Evolutionary conservation across 2,329 filamentous ascomycete genomes (phyloP).

Genomic region (Mycocentrospora acerina): DNA sequence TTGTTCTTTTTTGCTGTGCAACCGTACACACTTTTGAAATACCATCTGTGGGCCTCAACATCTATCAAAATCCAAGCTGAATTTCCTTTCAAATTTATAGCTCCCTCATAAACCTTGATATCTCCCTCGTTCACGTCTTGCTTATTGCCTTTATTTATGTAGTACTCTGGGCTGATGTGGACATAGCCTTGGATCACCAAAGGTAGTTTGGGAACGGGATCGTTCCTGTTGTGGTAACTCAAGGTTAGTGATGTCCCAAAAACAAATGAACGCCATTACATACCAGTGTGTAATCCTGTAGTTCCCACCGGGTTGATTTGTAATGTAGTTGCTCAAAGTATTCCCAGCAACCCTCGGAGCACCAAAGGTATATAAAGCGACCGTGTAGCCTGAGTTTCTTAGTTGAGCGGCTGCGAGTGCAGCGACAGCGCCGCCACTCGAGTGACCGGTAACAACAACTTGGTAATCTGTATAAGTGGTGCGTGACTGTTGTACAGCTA

Average conservation of each 20-base stretch:
- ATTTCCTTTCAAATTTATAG: slow-evolving; percentile 32
- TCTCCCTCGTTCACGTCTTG: slow-evolving; percentile 20
- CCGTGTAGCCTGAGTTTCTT: slow-evolving; percentile 23
- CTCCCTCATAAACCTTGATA: slow-evolving; percentile 25
- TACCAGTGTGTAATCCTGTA: slow-evolving; percentile 65
- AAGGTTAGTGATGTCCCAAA: no score
- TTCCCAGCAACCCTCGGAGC: slow-evolving; percentile 67
- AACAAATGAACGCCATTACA: no score
- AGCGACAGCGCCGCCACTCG: slow-evolving; percentile 66
- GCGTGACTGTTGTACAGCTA: slow-evolving; percentile 48
- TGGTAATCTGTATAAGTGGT: slow-evolving; percentile 54
- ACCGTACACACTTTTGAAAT: slow-evolving; percentile 27
- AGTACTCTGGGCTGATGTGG: slow-evolving; percentile 71
- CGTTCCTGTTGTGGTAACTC: slow-evolving; percentile 42
- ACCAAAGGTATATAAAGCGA: slow-evolving; percentile 60
- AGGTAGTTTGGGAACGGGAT: slow-evolving; percentile 69
- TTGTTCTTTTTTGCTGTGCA: slow-evolving; percentile 20
- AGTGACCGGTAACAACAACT: slow-evolving; percentile 66
- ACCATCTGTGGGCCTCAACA: slow-evolving; percentile 40
- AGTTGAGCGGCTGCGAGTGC: slow-evolving; percentile 60
- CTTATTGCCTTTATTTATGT: slow-evolving; percentile 31
- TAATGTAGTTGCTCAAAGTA: slow-evolving; percentile 59
- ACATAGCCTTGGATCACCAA: slow-evolving; percentile 61
- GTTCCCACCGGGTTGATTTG: slow-evolving; percentile 54
- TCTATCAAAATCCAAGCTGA: slow-evolving; percentile 29